Percentiles rank a stretch among this genome's conserved stretches.
Conservation (phyloP, 495 filamentous ascomycete genomes). For the Aspergillus funiculosus region DNA sequence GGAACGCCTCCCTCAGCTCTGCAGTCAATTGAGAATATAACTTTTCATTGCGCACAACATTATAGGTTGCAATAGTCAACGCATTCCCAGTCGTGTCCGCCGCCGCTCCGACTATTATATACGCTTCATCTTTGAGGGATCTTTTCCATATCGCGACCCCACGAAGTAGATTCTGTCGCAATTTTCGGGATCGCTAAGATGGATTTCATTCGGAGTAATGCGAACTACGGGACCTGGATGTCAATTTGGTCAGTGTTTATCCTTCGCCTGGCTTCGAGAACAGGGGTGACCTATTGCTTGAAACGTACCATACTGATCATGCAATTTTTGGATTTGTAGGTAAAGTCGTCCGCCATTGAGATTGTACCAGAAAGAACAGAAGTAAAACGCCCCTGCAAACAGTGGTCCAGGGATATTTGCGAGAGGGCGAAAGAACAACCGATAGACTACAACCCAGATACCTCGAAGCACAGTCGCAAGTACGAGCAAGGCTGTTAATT, state of each 20-base stretch:
- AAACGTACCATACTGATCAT: constrained; percentile 16
- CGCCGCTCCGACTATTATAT: constrained; percentile 28
- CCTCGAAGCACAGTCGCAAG: constrained; percentile 1
- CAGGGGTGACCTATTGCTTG: no score
- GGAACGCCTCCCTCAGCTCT: constrained; percentile 33
- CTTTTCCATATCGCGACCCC: constrained; percentile 27
- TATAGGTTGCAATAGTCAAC: constrained; percentile 29
- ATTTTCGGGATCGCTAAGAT: constrained; percentile 34
- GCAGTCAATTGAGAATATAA: constrained; percentile 24
- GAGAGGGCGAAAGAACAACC: constrained; percentile 29
- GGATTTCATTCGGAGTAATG: constrained; percentile 34
- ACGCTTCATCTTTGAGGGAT: constrained; percentile 30
- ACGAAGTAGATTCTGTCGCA: constrained; percentile 35
- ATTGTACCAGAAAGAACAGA: constrained; percentile 21
- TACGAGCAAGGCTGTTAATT: constrained; percentile 1
- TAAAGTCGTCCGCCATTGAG: constrained; percentile 12
- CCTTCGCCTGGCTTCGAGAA: no score
- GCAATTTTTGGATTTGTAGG: constrained; percentile 14
- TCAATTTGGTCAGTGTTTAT: neutral
- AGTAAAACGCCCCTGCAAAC: constrained; percentile 10
- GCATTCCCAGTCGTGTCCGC: constrained; percentile 41
- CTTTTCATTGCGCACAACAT: constrained; percentile 28
- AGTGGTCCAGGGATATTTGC: constrained; percentile 22
- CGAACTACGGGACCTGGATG: constrained; percentile 29
- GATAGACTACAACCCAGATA: constrained; percentile 13